Conservation (phyloP, 129 eudicot species). For the Solidago caesia region DNA sequence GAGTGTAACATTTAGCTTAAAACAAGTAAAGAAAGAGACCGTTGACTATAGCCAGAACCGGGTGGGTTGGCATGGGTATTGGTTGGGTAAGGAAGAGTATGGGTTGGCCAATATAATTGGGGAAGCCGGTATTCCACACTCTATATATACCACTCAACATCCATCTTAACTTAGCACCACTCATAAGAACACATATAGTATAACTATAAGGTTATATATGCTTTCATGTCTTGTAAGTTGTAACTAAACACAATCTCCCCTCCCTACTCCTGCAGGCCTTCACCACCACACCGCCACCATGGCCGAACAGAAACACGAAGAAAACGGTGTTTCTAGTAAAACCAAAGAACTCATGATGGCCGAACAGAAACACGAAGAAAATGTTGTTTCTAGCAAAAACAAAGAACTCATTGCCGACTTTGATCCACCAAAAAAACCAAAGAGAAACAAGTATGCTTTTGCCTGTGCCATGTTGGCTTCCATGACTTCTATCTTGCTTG, state of each 20-base stretch:
- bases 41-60: slow-evolving; percentile 19
- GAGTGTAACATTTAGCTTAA: slow-evolving; percentile 11
- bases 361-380: slow-evolving; percentile 12
- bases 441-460: slow-evolving; percentile 59
- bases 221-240: slow-evolving; percentile 23
- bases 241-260: not conserved
- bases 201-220: not conserved
- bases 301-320: slow-evolving; percentile 35
- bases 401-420: slow-evolving; percentile 35
- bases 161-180: slow-evolving; percentile 20
- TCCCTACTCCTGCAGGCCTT: not conserved
- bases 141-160: slow-evolving; percentile 36
- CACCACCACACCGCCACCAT: slow-evolving; percentile 23
- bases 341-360: slow-evolving; percentile 15
- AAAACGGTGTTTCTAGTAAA: not conserved
- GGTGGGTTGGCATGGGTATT: slow-evolving; percentile 10
- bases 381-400: slow-evolving; percentile 30
- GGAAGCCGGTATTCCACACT: slow-evolving; percentile 19
- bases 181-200: not conserved
- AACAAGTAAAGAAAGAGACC: not conserved
- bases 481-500: slow-evolving; percentile 67
- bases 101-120: slow-evolving; percentile 24
- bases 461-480: slow-evolving; percentile 63
- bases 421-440: slow-evolving; percentile 46
- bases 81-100: not conserved